Base-by-base conservation (phyloP, 257 asterid species). In the Cynanchum wilfordii region DNA sequence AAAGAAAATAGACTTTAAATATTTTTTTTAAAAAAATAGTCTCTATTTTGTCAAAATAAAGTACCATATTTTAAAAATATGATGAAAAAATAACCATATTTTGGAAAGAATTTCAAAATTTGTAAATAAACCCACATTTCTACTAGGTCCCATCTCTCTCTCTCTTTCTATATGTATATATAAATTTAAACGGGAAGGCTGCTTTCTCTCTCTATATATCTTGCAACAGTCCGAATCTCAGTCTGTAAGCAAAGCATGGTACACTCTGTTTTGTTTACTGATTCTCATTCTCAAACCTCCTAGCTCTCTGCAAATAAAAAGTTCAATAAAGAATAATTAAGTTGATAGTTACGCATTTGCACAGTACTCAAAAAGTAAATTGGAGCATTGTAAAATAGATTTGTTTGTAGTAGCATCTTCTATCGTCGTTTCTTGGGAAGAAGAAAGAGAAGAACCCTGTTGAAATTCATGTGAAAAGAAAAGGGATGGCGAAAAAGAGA, bases 151-250 rank as follows among this genome's bases (percentile, higher is more conserved):
- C 66, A 67, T 29, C 77, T 72, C 17, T 49, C 50, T 11, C 60
- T 76, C 62, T 65, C 68, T n/a, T n/a, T n/a, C n/a, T n/a, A n/a
- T n/a, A 60, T 66, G 69, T 20, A 20, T 6, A 3, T 20, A 54
- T 54, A 54, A 19, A 54, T 54, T 64, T 36, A 38, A 64, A 33
- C 27, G 68, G 16, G 47, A 7, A 42, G 7, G 8, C 3, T 58
- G 13, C 66, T 76, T 65, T 65, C 68, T 68, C 69, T 76, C 81
- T 55, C 64, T 12, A 54, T 66, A 60, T 59, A 60, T 58, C 72
- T 71, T 20, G 66, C 83, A 77, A 58, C 74, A 73, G 71, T 77
- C 66, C 74, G 79, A 79, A 76, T 84, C 84, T 79, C 80, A 58
- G 69, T 58, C 75, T 74, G 84, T 70, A 75, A 72, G 57, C 70